Percentiles rank a stretch among this genome's conserved stretches.
phyloP scores from a whole-genome alignment of 768 basidiomycete species.

The Lactarius sp. region DNA sequence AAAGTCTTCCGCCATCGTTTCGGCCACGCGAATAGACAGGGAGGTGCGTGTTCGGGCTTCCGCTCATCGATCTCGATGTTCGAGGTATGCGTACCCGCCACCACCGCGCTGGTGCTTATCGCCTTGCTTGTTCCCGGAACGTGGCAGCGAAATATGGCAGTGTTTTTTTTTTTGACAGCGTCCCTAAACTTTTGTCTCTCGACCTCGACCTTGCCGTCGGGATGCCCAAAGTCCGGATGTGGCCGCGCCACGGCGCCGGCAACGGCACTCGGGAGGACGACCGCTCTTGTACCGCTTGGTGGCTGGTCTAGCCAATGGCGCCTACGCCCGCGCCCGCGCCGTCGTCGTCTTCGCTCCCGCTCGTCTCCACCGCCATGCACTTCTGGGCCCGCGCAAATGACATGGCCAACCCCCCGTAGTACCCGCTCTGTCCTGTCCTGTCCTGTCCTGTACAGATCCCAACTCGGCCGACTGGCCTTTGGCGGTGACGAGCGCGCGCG shows the following conservation, averaged over 20 bases:
- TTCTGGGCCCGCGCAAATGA: neutral
- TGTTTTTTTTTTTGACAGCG: slow-evolving; percentile 28
- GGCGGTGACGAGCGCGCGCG: neutral
- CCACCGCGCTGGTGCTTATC: neutral
- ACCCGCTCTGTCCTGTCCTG: too few relatives aligned
- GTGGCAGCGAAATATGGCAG: slow-evolving; percentile 33
- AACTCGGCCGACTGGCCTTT: neutral
- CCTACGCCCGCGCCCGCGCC: neutral
- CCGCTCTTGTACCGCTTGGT: slow-evolving; percentile 1
- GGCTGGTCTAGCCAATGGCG: too few relatives aligned
- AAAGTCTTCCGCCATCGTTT: slow-evolving; percentile 34
- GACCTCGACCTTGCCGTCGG: slow-evolving; percentile 36
- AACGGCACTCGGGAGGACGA: neutral
- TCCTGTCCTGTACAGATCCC: neutral
- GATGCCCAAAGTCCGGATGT: slow-evolving; percentile 33
- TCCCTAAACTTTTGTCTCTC: slow-evolving; percentile 34
- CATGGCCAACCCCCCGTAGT: neutral
- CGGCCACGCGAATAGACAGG: slow-evolving; percentile 28
- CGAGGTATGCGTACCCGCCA: neutral
- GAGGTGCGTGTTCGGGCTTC: slow-evolving; percentile 5
- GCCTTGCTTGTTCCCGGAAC: slow-evolving; percentile 18
- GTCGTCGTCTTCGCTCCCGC: neutral
- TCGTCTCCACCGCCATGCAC: neutral
- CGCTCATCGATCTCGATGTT: slow-evolving; percentile 6
- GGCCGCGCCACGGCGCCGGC: neutral